Evolutionary conservation across 2,329 filamentous ascomycete genomes (phyloP).

Genomic region (Colletotrichum cuscutae): DNA sequence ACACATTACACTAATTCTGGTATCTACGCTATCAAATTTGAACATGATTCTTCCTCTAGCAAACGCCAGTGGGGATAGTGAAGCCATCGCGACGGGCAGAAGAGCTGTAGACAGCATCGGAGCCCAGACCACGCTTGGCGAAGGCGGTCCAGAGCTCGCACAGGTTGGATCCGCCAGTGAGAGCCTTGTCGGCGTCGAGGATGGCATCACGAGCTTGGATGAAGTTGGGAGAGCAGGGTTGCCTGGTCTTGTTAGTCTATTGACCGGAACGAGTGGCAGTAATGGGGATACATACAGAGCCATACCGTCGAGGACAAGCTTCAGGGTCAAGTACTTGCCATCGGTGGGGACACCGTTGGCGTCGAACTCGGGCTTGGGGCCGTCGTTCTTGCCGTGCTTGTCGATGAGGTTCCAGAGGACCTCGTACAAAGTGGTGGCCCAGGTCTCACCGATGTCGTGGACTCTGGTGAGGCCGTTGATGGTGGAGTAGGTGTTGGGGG

Average conservation of each 20-base stretch:
- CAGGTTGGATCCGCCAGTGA: slow-evolving; percentile 61
- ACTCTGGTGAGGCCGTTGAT: slow-evolving; percentile 51
- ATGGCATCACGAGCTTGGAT: slow-evolving; percentile 64
- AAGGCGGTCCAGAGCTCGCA: slow-evolving; percentile 66
- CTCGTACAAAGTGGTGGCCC: slow-evolving; percentile 65
- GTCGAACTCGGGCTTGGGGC: slow-evolving; percentile 51
- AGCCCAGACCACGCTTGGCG: slow-evolving; percentile 66
- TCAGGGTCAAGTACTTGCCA: slow-evolving; percentile 62
- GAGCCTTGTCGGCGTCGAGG: slow-evolving; percentile 62
- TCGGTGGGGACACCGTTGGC: slow-evolving; percentile 59
- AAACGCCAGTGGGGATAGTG: slow-evolving; percentile 38
- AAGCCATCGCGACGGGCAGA: slow-evolving; percentile 46
- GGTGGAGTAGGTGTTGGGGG: slow-evolving; percentile 60
- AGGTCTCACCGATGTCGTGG: slow-evolving; percentile 62
- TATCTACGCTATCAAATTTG: not conserved
- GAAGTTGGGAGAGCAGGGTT: slow-evolving; percentile 67
- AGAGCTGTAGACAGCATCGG: slow-evolving; percentile 44
- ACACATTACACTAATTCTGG: not conserved
- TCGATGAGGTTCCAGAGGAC: slow-evolving; percentile 68
- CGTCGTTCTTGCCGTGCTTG: slow-evolving; percentile 62
- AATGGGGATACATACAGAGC: slow-evolving; percentile 47
- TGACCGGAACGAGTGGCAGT: too few species aligned
- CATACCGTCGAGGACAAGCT: slow-evolving; percentile 63
- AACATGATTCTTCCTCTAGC: slow-evolving; percentile 24
- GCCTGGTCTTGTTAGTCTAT: slow-evolving; percentile 39